Percentiles rank a stretch among this genome's conserved stretches.
Evolutionary conservation across 176 grass and related monocot genomes (phyloP).

Genomic region (Thinopyrum elongatum): DNA sequence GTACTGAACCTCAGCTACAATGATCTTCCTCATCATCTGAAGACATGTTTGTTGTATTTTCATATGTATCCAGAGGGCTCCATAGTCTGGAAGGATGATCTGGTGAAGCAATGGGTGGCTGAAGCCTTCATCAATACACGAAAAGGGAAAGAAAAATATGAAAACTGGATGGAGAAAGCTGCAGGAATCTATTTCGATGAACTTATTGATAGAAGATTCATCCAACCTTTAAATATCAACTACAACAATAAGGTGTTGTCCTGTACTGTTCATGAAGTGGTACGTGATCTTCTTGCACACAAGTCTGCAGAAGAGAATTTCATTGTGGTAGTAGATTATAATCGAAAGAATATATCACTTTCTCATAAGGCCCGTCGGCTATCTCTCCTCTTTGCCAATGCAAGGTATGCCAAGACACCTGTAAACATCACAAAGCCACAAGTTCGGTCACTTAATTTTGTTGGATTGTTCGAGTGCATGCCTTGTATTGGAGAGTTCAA

Average conservation of each 20-base stretch:
- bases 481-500: not conserved
- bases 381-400: not conserved
- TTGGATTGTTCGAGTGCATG: not conserved
- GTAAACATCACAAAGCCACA: not conserved
- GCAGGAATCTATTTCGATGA: not conserved
- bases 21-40: not conserved
- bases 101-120: not conserved
- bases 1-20: not conserved
- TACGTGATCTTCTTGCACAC: not conserved
- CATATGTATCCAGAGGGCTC: not conserved
- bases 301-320: not conserved
- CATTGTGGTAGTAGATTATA: not conserved
- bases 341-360: not conserved
- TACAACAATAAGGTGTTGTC: not conserved
- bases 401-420: not conserved
- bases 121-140: not conserved
- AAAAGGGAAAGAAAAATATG: fast-evolving
- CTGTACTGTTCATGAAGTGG: not conserved
- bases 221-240: not conserved
- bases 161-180: not conserved
- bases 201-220: not conserved
- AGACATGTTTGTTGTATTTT: not conserved
- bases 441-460: not conserved
- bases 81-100: not conserved
- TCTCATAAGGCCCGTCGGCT: not conserved